Percentiles rank a stretch among this genome's conserved stretches.
Evolutionary conservation across 495 filamentous ascomycete species (phyloP).

Genomic region (Penicillium pancosmium): DNA sequence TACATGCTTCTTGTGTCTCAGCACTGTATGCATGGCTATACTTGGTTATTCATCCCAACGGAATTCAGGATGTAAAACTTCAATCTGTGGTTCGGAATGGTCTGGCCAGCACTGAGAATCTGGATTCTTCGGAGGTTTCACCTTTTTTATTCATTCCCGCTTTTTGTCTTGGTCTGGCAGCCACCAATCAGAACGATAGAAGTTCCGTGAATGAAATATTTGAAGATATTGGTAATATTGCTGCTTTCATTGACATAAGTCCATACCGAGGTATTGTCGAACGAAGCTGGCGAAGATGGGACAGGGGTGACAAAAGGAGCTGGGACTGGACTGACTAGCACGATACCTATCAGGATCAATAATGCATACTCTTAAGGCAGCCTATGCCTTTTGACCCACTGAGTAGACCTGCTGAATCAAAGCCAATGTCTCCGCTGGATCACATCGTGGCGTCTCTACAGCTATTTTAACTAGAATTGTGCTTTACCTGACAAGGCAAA

Average conservation of each 20-base stretch:
- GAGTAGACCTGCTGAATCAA: too few relatives aligned
- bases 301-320: slow-evolving; percentile 9
- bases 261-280: slow-evolving; percentile 4
- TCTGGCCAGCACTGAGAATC: slow-evolving; percentile 5
- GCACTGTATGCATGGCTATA: slow-evolving; percentile 11
- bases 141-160: slow-evolving; percentile 8
- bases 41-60: slow-evolving; percentile 8
- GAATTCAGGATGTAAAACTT: slow-evolving; percentile 6
- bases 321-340: slow-evolving; percentile 7
- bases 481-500: too few relatives aligned
- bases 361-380: neutral
- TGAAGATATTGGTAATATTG: neutral
- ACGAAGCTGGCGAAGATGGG: slow-evolving; percentile 5
- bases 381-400: too few relatives aligned
- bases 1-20: slow-evolving; percentile 10
- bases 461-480: too few relatives aligned
- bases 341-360: neutral
- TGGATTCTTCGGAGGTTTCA: neutral
- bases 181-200: slow-evolving; percentile 5
- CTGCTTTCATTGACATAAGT: slow-evolving; percentile 5
- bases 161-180: slow-evolving; percentile 11
- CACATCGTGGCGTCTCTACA: too few relatives aligned
- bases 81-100: slow-evolving; percentile 6
- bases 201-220: slow-evolving; percentile 4
- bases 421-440: too few relatives aligned